Conservation (phyloP, 495 filamentous ascomycete species). For the Aspergillus leporis region DNA sequence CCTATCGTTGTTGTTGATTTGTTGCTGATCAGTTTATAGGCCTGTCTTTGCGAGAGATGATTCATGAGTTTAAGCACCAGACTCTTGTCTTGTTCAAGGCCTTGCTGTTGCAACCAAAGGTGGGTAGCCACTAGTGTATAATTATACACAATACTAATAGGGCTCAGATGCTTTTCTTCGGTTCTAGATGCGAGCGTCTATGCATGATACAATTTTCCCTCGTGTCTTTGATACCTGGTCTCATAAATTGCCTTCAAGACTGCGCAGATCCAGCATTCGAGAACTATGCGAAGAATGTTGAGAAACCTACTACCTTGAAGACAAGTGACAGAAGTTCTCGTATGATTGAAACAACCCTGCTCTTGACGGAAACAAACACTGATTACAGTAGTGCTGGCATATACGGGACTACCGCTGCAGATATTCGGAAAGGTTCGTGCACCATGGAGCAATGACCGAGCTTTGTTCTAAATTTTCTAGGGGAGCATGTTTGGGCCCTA, state of each 20-base stretch:
- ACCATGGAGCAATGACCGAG: not conserved
- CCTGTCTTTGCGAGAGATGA: slow-evolving; percentile 84
- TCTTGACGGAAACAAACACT: slow-evolving; percentile 21
- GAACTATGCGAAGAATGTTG: slow-evolving; percentile 71
- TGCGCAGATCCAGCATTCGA: slow-evolving; percentile 90
- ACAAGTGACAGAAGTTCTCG: slow-evolving; percentile 88
- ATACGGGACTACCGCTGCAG: slow-evolving; percentile 93
- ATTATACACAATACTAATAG: slow-evolving; percentile 3
- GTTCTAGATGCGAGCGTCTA: slow-evolving; percentile 85
- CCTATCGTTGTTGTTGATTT: not conserved
- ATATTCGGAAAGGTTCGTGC: slow-evolving; percentile 83
- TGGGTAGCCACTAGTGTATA: slow-evolving; percentile 30
- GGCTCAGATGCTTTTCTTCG: slow-evolving; percentile 94
- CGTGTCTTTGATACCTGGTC: slow-evolving; percentile 87
- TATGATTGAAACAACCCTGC: slow-evolving; percentile 29
- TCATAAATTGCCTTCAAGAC: slow-evolving; percentile 83
- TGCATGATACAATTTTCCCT: slow-evolving; percentile 99
- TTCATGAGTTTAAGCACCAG: slow-evolving; percentile 91
- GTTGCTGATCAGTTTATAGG: slow-evolving; percentile 42
- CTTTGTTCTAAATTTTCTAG: slow-evolving; percentile 42
- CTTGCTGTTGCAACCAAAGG: slow-evolving; percentile 91
- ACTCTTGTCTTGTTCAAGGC: slow-evolving; percentile 93
- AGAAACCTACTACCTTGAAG: slow-evolving; percentile 79
- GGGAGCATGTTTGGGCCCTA: slow-evolving; percentile 96
- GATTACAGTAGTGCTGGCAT: slow-evolving; percentile 65